phyloP scores from a whole-genome alignment of 148 eudicot genomes.

The Camellia japonica region DNA sequence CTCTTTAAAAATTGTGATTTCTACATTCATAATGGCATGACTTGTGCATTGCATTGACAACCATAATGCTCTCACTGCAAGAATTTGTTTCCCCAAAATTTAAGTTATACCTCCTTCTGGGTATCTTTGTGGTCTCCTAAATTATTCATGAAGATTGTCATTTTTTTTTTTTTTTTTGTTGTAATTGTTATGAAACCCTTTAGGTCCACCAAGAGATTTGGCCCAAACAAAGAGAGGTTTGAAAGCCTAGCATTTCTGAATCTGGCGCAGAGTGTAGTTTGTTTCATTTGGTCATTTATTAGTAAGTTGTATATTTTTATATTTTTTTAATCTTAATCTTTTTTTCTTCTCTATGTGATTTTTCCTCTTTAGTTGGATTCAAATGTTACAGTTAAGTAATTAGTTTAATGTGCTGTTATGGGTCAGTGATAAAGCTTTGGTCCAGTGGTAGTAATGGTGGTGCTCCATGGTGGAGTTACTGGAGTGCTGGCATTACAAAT shows the following conservation, averaged over 20 bases:
- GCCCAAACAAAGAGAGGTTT: constrained; percentile 82
- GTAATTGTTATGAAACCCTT: not conserved
- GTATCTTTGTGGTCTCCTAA: too few relatives aligned
- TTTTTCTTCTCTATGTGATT: not conserved
- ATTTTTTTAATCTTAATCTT: not conserved
- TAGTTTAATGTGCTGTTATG: constrained; percentile 6
- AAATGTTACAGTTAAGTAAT: not conserved
- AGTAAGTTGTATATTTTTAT: constrained; percentile 46
- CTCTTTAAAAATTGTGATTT: not conserved
- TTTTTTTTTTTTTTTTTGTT: not conserved
- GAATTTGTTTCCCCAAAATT: not conserved
- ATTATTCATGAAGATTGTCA: too few relatives aligned
- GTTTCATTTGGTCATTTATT: constrained; percentile 85
- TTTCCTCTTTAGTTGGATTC: not conserved
- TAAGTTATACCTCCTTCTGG: too few relatives aligned
- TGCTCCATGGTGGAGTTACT: constrained; percentile 98
- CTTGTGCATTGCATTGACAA: too few relatives aligned
- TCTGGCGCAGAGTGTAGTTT: constrained; percentile 84
- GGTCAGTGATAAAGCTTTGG: constrained; percentile 80
- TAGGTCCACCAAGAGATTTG: constrained; percentile 95
- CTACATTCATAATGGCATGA: not conserved
- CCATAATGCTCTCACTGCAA: not conserved
- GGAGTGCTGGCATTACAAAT: constrained; percentile 99
- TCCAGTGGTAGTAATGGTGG: constrained; percentile 59
- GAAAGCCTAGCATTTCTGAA: constrained; percentile 90